phyloP scores from a whole-genome alignment of 169 alveolate genomes.

The Cyclospora cayetanensis region DNA sequence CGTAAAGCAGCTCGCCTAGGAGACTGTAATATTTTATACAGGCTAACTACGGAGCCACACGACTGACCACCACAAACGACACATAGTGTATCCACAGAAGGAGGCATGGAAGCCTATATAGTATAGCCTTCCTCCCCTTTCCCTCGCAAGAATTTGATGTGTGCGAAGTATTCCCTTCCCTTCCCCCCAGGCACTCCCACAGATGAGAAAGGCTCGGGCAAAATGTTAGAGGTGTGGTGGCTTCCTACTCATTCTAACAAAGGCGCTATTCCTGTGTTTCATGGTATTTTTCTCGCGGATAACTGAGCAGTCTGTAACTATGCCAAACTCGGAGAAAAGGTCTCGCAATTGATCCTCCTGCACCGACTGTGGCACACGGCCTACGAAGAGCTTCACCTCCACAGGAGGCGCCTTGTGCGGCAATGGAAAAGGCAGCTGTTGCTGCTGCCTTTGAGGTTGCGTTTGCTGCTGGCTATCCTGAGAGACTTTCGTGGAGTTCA shows the following conservation, averaged over 20 bases:
- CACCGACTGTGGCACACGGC: conserved; percentile 87
- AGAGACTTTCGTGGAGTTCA: not conserved
- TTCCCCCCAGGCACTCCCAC: too few species aligned
- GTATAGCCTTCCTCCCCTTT: too few species aligned
- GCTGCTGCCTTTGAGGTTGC: conserved; percentile 55
- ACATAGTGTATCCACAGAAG: too few species aligned
- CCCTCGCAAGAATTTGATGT: too few species aligned
- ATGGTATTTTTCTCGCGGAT: conserved; percentile 88
- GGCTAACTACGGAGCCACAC: too few species aligned
- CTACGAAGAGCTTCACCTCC: conserved; percentile 89
- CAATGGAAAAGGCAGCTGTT: conserved; percentile 44
- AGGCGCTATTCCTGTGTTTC: conserved; percentile 83
- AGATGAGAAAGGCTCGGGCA: not conserved
- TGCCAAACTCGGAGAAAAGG: conserved; percentile 88
- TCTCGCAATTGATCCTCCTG: conserved; percentile 85
- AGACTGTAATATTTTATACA: too few species aligned
- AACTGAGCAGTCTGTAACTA: conserved; percentile 86
- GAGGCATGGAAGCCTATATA: too few species aligned
- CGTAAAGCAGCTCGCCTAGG: too few species aligned
- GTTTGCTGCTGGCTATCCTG: not conserved
- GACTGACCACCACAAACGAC: too few species aligned
- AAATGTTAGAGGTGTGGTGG: not conserved
- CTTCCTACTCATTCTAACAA: conserved; percentile 67
- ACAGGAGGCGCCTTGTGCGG: conserved; percentile 92
- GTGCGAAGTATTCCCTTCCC: too few species aligned